Base-by-base conservation (phyloP, 164 flowering plant species). In the Houttuynia cordata region DNA sequence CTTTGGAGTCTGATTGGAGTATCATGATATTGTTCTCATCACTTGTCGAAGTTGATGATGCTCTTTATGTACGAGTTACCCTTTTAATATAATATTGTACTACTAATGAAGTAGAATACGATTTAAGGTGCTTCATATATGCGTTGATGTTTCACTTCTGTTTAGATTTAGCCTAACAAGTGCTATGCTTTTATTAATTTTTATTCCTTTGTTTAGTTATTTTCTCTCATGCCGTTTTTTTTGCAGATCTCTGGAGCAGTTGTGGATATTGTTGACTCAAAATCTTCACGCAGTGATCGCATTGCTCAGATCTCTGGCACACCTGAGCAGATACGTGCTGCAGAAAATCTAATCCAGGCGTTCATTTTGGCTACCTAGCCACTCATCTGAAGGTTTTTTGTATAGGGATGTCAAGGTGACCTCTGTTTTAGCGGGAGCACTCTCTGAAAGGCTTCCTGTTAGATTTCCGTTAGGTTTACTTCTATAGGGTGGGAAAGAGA, bases 321-420 rank as follows among this genome's bases (percentile, higher is more conserved):
- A n/a, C 61, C 87, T 58, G 96, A 92, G 65, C 88, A 92, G 77
- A 89, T 81, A 66, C 93, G 83, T 60, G 39, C 91, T 5, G 97
- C 98, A 53, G 97, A 89, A 73, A 86, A 83, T 71, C 74, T 92
- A 83, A 83, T 89, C 65, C 96, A 84, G 73, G 98, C 98, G 64
- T 92, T 87, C 76, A 87, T 89, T 61, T 74, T 87, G 91, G 77
- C 98, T 41, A 77, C 90, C 34, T 88, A 73, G 79, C 50, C 40
- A 14, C 24, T 24, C 12, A 20, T 54, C 14, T 57, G 39, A 34
- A 51, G 24, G 64, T 18, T 10, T 39, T 45, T 20, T 61, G 52
- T 37, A 50, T 42, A 24, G 63, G n/a, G 60, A 60, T 39, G 45
- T 60, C 70, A 62, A 67, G 74, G 74, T 72, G 76, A 70, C 67